Conservation (phyloP, 129 eudicot genomes). For the Artemisia argyi region DNA sequence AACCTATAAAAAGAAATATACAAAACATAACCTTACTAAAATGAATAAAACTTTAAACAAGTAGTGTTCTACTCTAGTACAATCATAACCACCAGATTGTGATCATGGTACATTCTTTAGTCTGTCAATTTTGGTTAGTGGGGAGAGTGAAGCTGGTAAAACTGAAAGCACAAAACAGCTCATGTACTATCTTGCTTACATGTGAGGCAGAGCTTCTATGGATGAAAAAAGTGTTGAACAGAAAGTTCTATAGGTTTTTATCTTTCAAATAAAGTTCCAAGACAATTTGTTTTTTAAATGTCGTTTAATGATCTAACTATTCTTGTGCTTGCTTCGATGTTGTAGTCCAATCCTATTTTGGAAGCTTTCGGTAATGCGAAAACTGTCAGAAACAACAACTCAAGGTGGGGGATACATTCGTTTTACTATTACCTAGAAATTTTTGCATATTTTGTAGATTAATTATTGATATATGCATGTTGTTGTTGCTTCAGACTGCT, state of each 20-base stretch:
- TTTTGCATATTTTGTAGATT: constrained; percentile 11
- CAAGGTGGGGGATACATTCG: constrained; percentile 57
- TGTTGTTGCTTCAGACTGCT: constrained; percentile 53
- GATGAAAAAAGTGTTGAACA: constrained; percentile 97
- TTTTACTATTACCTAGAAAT: constrained; percentile 9
- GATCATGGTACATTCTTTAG: too few species aligned
- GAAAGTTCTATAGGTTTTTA: constrained; percentile 86
- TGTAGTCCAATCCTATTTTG: constrained; percentile 96
- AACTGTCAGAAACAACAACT: constrained; percentile 96
- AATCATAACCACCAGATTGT: too few species aligned
- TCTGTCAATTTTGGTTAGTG: constrained; percentile 99
- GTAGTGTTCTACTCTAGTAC: too few species aligned
- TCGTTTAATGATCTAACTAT: constrained; percentile 12
- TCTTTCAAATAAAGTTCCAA: constrained; percentile 8
- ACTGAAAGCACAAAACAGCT: constrained; percentile 97
- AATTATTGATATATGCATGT: constrained; percentile 5
- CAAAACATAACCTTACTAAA: too few species aligned
- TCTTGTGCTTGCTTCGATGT: constrained; percentile 27
- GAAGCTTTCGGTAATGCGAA: constrained; percentile 99
- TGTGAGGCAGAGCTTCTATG: constrained; percentile 91
- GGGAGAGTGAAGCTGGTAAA: constrained; percentile 99
- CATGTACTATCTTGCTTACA: constrained; percentile 96
- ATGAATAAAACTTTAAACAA: too few species aligned
- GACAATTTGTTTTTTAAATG: neutral
- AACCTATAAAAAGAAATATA: too few species aligned